Percentiles rank a stretch among this genome's conserved stretches.
These are phyloP conservation scores for Pyricularia grisea DNA, from an alignment of 2,329 filamentous ascomycete genomes.

Conservation along the genomic window DNA sequence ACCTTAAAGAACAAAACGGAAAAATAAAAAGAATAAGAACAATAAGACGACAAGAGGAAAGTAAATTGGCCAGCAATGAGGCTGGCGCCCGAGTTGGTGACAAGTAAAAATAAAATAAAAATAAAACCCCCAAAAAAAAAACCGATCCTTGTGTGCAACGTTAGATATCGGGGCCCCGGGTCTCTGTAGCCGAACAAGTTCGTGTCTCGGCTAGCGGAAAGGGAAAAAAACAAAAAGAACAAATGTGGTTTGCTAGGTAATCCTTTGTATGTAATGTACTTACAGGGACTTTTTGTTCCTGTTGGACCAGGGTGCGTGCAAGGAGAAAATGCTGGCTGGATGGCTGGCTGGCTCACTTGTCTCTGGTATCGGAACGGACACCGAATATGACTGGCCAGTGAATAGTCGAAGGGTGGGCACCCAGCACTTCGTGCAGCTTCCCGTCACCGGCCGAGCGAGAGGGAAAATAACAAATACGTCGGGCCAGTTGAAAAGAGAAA, in stretches of 20 bases:
- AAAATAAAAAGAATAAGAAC: not conserved
- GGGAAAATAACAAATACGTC: not conserved
- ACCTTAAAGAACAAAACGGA: no score
- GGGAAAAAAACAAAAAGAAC: not conserved
- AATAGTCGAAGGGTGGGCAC: not conserved
- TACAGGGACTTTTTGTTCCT: not conserved
- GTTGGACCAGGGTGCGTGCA: not conserved
- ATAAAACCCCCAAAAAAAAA: not conserved
- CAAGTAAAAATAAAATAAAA: not conserved
- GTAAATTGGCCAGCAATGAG: not conserved
- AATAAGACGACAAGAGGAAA: constrained; percentile 1
- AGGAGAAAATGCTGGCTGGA: not conserved
- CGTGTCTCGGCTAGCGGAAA: constrained; percentile 3
- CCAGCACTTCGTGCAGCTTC: not conserved
- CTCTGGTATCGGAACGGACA: not conserved
- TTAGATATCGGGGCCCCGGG: not conserved
- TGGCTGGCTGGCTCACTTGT: not conserved
- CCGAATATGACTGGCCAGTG: not conserved
- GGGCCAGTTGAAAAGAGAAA: not conserved
- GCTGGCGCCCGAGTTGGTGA: not conserved
- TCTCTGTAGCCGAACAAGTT: not conserved
- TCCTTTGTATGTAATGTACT: not conserved
- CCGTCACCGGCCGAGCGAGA: not conserved
- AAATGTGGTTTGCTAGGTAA: not conserved
- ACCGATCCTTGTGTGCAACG: not conserved